A percentile compares a stretch with the other conserved stretches of the same genome.
phyloP scores from a whole-genome alignment of 2,329 filamentous ascomycete species.

The Shiraia sp. region DNA sequence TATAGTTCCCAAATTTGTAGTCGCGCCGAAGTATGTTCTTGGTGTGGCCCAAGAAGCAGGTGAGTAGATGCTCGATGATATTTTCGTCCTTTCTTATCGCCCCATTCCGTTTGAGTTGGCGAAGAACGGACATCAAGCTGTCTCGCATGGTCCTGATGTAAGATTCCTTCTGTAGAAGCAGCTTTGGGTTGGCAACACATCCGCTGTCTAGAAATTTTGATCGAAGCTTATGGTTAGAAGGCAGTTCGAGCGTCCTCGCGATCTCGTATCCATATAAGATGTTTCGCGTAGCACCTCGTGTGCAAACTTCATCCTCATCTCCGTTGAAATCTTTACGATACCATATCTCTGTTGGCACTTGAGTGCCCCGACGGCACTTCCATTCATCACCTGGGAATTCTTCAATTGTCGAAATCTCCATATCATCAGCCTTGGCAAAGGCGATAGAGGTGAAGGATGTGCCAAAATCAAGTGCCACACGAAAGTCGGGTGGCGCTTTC shows the following conservation, averaged over 20 bases:
- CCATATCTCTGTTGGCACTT: slow-evolving; percentile 14
- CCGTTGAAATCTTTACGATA: slow-evolving; percentile 3
- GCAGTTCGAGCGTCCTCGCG: neutral
- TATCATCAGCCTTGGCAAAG: neutral
- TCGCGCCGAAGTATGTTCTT: slow-evolving; percentile 1
- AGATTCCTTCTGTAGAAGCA: slow-evolving; percentile 2
- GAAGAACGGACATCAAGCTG: neutral
- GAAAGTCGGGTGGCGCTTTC: slow-evolving; percentile 7
- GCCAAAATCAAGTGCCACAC: slow-evolving; percentile 17
- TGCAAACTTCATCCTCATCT: neutral
- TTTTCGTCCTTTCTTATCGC: slow-evolving; percentile 7
- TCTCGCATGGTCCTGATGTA: neutral
- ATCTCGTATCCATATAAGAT: slow-evolving; percentile 7
- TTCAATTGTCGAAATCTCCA: slow-evolving; percentile 1
- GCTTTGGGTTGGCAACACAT: slow-evolving; percentile 2
- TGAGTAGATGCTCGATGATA: slow-evolving; percentile 7
- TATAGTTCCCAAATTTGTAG: slow-evolving; percentile 1
- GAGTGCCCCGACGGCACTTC: neutral
- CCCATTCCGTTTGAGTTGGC: neutral
- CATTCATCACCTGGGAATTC: slow-evolving; percentile 9
- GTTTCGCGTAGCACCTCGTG: neutral
- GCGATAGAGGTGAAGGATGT: slow-evolving; percentile 14
- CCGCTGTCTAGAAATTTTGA: neutral
- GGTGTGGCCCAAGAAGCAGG: slow-evolving; percentile 2
- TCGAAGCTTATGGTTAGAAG: neutral